A percentile compares a stretch with the other conserved stretches of the same genome.
Evolutionary conservation across 2,329 filamentous ascomycete genomes (phyloP).

Genomic region (Fusarium coicis): DNA sequence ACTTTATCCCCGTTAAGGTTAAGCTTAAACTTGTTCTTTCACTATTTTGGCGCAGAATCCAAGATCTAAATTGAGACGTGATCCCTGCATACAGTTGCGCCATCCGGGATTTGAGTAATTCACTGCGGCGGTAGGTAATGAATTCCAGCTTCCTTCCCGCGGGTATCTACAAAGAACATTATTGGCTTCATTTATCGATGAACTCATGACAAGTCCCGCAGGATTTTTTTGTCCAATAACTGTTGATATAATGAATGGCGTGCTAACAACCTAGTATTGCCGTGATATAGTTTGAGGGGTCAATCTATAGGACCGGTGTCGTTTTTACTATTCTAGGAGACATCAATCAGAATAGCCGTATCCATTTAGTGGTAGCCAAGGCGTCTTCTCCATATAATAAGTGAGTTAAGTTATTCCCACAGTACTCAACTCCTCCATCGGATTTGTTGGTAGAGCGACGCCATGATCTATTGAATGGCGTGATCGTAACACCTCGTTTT

Average conservation of each 20-base stretch:
- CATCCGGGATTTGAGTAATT: not conserved
- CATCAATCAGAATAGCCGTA: too few species aligned
- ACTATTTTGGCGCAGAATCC: rapidly evolving
- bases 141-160: not conserved
- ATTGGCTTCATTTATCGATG: not conserved
- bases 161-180: not conserved
- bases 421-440: not conserved
- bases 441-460: not conserved
- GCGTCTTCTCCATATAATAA: too few species aligned
- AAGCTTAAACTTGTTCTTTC: not conserved
- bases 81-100: not conserved
- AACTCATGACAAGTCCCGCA: not conserved
- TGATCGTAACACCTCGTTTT: not conserved
- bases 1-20: not conserved
- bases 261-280: not conserved
- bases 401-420: not conserved
- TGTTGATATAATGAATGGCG: not conserved
- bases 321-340: too few species aligned
- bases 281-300: not conserved
- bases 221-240: not conserved
- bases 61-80: not conserved
- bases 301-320: too few species aligned
- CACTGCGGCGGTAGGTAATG: rapidly evolving
- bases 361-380: too few species aligned
- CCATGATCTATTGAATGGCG: not conserved